Conservation (phyloP, 768 basidiomycete species). For the Aureoboletus auriporus region DNA sequence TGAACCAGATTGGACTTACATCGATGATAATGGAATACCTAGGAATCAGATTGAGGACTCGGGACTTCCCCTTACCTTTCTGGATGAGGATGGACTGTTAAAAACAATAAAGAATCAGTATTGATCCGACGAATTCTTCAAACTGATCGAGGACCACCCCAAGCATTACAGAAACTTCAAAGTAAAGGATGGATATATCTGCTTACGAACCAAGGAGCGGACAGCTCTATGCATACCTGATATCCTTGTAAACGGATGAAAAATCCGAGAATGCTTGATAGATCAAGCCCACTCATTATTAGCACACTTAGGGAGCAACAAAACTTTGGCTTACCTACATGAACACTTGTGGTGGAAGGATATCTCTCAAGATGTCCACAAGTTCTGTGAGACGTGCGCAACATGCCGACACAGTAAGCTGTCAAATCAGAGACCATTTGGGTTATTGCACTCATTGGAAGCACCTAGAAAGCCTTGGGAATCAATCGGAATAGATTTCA, state of each 20-base stretch:
- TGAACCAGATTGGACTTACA: no score
- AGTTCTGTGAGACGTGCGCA: conserved; percentile 23
- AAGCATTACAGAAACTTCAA: conserved; percentile 27
- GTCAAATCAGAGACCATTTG: conserved; percentile 23
- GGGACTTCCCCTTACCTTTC: background rate
- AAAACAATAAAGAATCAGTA: background rate
- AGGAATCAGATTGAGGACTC: no score
- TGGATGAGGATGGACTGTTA: background rate
- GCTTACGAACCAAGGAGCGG: conserved; percentile 6
- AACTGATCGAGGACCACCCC: no score
- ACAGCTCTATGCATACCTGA: conserved; percentile 25
- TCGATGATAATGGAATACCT: no score
- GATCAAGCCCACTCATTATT: conserved; percentile 36
- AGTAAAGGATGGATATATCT: conserved; percentile 12
- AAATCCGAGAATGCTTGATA: conserved; percentile 30
- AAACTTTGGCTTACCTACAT: conserved; percentile 31
- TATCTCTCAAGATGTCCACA: conserved; percentile 25
- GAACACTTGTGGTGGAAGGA: conserved; percentile 40
- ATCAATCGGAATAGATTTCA: conserved; percentile 38
- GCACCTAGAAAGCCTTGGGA: conserved; percentile 32
- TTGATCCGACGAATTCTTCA: no score
- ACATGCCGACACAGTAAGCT: conserved; percentile 19
- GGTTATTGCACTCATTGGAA: conserved; percentile 23
- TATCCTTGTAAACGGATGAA: conserved; percentile 4
- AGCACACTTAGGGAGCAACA: conserved; percentile 34